Percentiles rank a stretch among this genome's conserved stretches.
These are phyloP conservation scores for Lactarius quietus DNA, from an alignment of 768 basidiomycete species.

Conservation along the genomic window DNA sequence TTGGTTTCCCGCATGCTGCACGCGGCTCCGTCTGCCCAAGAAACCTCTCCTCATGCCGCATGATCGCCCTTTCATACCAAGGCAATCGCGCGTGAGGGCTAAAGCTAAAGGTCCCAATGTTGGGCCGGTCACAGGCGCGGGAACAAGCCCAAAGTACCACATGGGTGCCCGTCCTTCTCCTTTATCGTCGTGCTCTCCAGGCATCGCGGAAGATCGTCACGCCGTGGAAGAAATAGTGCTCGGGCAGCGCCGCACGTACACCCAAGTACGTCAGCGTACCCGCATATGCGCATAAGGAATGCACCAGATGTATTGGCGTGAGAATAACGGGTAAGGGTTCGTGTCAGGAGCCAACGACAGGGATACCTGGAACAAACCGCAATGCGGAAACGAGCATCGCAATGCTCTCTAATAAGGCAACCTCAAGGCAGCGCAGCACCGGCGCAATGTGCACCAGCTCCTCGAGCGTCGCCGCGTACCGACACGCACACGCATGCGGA, in stretches of 20 bases:
- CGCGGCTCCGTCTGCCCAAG: no score
- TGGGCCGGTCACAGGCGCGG: not conserved
- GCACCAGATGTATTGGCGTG: not conserved
- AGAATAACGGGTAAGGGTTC: no score
- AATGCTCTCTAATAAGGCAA: not conserved
- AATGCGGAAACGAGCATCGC: not conserved
- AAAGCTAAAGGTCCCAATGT: conserved; percentile 6
- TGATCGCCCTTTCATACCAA: not conserved
- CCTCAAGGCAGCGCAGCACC: not conserved
- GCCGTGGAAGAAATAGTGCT: conserved; percentile 3
- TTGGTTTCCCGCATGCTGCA: no score
- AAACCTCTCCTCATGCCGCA: not conserved
- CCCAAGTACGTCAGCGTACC: not conserved
- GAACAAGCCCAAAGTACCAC: not conserved
- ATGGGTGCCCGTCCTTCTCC: not conserved
- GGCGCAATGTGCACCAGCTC: not conserved
- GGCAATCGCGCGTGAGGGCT: not conserved
- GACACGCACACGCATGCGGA: not conserved
- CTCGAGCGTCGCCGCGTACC: not conserved
- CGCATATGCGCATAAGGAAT: not conserved
- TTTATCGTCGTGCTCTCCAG: not conserved
- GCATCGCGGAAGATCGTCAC: conserved; percentile 1
- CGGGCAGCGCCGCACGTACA: not conserved
- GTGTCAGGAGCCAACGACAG: no score
- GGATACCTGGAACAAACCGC: not conserved